A percentile compares a stretch with the other conserved stretches of the same genome.
Evolutionary conservation across 2,329 filamentous ascomycete species (phyloP).

Genomic region (Sordariomycetes sp.): DNA sequence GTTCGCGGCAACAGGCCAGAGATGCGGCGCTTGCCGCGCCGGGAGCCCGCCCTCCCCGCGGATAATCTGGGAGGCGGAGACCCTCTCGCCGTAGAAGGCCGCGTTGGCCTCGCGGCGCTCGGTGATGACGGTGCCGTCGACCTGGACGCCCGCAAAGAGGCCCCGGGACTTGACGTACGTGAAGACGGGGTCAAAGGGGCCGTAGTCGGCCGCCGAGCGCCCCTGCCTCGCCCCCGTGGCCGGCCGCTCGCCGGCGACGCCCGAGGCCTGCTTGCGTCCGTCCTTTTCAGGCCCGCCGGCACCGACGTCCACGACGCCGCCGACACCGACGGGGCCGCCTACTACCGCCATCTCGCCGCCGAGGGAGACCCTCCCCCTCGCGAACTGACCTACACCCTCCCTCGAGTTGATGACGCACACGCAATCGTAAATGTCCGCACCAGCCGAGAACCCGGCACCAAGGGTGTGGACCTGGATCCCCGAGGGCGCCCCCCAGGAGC

Average conservation of each 20-base stretch:
- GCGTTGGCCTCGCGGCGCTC: constrained; percentile 83
- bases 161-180: constrained; percentile 79
- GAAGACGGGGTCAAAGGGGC: constrained; percentile 25
- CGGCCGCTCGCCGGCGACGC: not conserved
- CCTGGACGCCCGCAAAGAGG: constrained; percentile 74
- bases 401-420: constrained; percentile 75
- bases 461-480: constrained; percentile 73
- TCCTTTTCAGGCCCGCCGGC: constrained; percentile 7
- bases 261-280: constrained; percentile 26
- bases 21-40: constrained; percentile 1
- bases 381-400: constrained; percentile 65
- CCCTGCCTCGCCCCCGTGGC: too few relatives aligned
- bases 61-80: constrained; percentile 32
- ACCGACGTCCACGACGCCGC: constrained; percentile 55
- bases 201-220: too few relatives aligned
- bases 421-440: constrained; percentile 81
- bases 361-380: constrained; percentile 59
- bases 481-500: constrained; percentile 66
- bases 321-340: constrained; percentile 56
- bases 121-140: constrained; percentile 78
- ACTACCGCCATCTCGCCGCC: constrained; percentile 68
- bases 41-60: constrained; percentile 24
- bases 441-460: constrained; percentile 67
- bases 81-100: constrained; percentile 61
- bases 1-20: not conserved